Evolutionary conservation across 345 rosid species (phyloP), one percentile per base, ranked within the genome.

Genomic region (Sonneratia caseolaris): DNA sequence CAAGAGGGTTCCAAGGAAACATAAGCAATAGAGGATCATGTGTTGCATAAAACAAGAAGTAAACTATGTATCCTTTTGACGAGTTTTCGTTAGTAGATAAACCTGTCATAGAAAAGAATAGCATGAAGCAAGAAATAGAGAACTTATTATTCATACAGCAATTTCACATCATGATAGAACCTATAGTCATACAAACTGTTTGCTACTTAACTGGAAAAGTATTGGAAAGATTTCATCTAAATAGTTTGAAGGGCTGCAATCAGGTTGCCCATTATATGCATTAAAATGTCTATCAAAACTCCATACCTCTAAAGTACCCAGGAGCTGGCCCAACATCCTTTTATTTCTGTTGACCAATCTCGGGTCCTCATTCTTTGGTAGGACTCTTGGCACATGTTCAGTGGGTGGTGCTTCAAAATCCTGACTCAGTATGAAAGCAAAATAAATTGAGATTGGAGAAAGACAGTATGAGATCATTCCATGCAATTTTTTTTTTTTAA

Each of bases 251-350:
- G 15, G 16, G 16, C 13, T 13, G 15, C 21, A 65, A 36, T 27
- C 11, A 65, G 35, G n/a, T 65, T 2, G 43, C 43, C 43, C 15
- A 5, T 66, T 16, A 4, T 22, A 56, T n/a, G 32, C 21, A n/a
- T 7, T 57, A 5, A 18, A n/a, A 68, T 43, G 18, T 32, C 19
- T 22, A 43, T 7, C 4, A 22, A 68, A 43, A 56, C 13, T 19
- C 16, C 81, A 77, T 85, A 95, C 99, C 98, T 95, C 99, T 80
- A 92, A 82, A 74, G 99, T 95, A 65, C 99, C 99, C 74, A 89
- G 80, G 78, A 95, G 98, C 80, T 89, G 97, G 56, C 97, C 99
- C 62, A 95, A 75, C 96, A 95, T 95, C 80, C 99, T 87, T 81
- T 84, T 95, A 82, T 95, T 95, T 81, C 99, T 86, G 76, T 81